Base-by-base conservation (phyloP, 441 rosid genomes). In the Kokia cookei region DNA sequence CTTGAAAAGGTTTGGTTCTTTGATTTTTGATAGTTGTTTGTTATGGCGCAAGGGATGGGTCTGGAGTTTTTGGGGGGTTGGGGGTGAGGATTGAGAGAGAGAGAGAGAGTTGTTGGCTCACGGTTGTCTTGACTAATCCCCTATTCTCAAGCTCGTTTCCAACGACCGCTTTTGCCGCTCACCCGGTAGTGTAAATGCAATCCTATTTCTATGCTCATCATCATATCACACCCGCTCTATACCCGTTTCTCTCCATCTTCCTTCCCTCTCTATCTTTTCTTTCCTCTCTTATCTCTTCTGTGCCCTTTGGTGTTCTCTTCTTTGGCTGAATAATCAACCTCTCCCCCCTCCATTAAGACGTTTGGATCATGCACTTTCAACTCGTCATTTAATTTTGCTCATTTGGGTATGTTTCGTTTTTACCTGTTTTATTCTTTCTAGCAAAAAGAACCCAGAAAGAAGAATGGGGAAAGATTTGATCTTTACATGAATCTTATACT, bases 131-230 rank as follows among this genome's bases (percentile, higher is more conserved):
- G 78, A 78, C 65, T 55, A 85, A 83, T 84, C 85, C 88, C 92
- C 92, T 84, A 84, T 83, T 86, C 92, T 87, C 88, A 57, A 84
- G 96, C 77, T 81, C 80, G 68, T 69, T 78, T 76, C 74, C 75
- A 64, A 58, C 37, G 78, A 74, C 86, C 91, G 86, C 76, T 78
- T 87, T 82, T 88, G 55, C 43, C 86, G 86, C 84, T 84, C 82
- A 72, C 85, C 92, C 91, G 82, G 83, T 84, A 86, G 79, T 89
- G 79, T 75, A 72, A 79, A 80, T 75, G 71, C 58, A 75, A 72
- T 50, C 84, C 85, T 83, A 86, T 82, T 79, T 86, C 84, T 77
- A 78, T 77, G 78, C 79, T 80, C 26, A 5, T 22, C 69, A 32
- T 73, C 37, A 32, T 55, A 24, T 47, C 60, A 63, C 63, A 32